Evolutionary conservation across 2,329 filamentous ascomycete species (phyloP), one percentile per base, ranked within the genome.

Genomic region (Penicillium expansum): DNA sequence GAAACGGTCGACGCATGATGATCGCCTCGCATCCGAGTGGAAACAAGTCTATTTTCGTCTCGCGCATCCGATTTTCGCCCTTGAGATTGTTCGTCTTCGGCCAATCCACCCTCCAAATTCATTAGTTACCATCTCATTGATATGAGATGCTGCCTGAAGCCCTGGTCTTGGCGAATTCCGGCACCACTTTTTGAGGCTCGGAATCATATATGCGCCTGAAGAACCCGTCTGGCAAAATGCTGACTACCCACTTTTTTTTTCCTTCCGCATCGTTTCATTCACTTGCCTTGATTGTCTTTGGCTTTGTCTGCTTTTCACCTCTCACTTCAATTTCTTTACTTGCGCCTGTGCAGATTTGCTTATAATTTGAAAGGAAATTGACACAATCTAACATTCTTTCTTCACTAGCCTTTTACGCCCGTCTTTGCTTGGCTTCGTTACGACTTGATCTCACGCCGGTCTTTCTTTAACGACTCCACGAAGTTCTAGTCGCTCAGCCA

Each of bases 391-490:
- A 67, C 59, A 44, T 43, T 18, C 32, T 42, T 39, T 52, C 45
- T 57, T 22, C 37, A 29, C 49, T 66, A 67, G 66, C 68, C 59
- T 66, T 62, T 65, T 62, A 63, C 64, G 64, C 57, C 62, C 63
- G 38, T 44, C 49, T 63, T 62, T 57, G 53, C 52, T 54, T 59
- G 63, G 58, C 52, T 64, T 71, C 64, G 56, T 69, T 65, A 66
- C 64, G 68, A 67, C 65, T 70, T 66, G 70, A 71, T 67, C 65
- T 64, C 54, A 71, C 67, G 63, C 67, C 61, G 61, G 68, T 73
- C 71, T 71, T 63, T 75, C 67, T 63, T 74, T 75, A 66, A 76
- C 74, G 71, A 75, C 67, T 71, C 69, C 64, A 75, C 74, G 72
- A 74, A 71, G 56, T 71, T 67, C 55, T 62, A 69, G 62, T 72